phyloP scores from a whole-genome alignment of 23 red algal genomes.

The Pyropia yezoensis region DNA sequence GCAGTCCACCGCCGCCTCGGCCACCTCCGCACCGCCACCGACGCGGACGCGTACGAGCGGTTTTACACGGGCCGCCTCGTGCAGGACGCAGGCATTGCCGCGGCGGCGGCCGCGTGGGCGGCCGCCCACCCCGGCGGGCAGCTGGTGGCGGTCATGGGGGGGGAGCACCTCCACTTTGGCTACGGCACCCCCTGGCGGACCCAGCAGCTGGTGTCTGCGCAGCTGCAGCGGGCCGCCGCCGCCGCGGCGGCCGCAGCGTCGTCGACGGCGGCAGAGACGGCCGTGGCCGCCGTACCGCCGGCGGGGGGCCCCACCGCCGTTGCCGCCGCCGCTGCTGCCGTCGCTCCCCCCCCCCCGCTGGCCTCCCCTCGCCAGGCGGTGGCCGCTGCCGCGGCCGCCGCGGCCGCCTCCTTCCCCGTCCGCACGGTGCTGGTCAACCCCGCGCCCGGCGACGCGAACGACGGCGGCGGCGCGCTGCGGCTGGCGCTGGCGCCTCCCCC shows the following conservation, averaged over 20 bases:
- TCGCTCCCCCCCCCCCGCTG: neutral
- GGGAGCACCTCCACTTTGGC: slow-evolving; percentile 68
- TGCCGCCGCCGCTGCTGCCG: neutral
- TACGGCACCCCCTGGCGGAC: slow-evolving; percentile 30
- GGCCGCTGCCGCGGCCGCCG: neutral
- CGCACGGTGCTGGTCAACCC: slow-evolving; percentile 64
- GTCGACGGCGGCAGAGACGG: too few relatives aligned
- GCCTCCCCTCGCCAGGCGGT: too few relatives aligned
- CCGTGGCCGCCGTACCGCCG: too few relatives aligned
- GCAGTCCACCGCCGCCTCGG: slow-evolving; percentile 23
- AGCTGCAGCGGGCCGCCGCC: neutral
- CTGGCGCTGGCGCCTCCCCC: slow-evolving; percentile 29
- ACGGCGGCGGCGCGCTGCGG: slow-evolving; percentile 17
- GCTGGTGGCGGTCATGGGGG: slow-evolving; percentile 22
- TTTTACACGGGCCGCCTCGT: slow-evolving; percentile 38
- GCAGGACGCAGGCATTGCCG: slow-evolving; percentile 50
- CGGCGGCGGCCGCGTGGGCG: slow-evolving; percentile 3
- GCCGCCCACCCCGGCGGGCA: slow-evolving; percentile 4
- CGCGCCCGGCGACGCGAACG: slow-evolving; percentile 24
- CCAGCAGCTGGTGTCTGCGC: slow-evolving; percentile 7
- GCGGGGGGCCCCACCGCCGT: neutral
- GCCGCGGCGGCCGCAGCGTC: neutral
- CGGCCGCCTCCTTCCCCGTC: slow-evolving; percentile 2
- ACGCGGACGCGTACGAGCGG: slow-evolving; percentile 9
- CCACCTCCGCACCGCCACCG: slow-evolving; percentile 4